phyloP scores from a whole-genome alignment of 2,329 filamentous ascomycete genomes.

The Pyrenochaeta sp. region DNA sequence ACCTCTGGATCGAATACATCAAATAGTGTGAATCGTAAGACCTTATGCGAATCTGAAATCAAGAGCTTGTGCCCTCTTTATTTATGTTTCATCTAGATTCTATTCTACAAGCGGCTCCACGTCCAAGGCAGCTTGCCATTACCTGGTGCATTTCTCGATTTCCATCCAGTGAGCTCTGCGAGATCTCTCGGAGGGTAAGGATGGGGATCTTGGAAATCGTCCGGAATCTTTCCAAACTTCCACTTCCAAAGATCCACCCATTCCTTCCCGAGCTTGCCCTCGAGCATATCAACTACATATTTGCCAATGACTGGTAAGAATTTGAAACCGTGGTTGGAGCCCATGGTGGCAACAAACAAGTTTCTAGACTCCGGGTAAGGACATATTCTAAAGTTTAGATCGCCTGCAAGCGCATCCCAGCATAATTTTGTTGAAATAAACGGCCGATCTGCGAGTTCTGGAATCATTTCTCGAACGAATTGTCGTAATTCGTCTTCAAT shows the following conservation, averaged over 20 bases:
- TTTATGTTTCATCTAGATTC: neutral
- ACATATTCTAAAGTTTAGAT: slow-evolving; percentile 45
- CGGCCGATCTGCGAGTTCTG: slow-evolving; percentile 6
- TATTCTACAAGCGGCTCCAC: neutral
- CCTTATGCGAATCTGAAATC: neutral
- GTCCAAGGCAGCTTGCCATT: neutral
- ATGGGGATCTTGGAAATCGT: slow-evolving; percentile 6
- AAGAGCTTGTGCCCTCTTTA: neutral
- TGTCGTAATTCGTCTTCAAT: slow-evolving; percentile 3
- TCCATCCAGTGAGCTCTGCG: slow-evolving; percentile 7
- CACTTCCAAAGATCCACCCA: slow-evolving; percentile 12
- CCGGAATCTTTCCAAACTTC: slow-evolving; percentile 6
- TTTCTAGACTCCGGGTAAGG: slow-evolving; percentile 52
- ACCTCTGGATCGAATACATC: neutral
- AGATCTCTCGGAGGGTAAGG: slow-evolving; percentile 9
- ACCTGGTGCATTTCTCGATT: slow-evolving; percentile 3
- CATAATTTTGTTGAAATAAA: slow-evolving; percentile 5
- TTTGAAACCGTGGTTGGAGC: slow-evolving; percentile 66
- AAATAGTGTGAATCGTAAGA: neutral
- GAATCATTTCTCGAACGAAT: slow-evolving; percentile 5
- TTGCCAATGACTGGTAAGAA: slow-evolving; percentile 63
- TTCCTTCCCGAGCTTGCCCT: slow-evolving; percentile 32
- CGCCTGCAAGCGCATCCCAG: slow-evolving; percentile 8
- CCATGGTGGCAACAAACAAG: slow-evolving; percentile 64
- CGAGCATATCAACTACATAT: slow-evolving; percentile 58